phyloP scores from a whole-genome alignment of 2,329 filamentous ascomycete genomes.

The Orbilia javanica region DNA sequence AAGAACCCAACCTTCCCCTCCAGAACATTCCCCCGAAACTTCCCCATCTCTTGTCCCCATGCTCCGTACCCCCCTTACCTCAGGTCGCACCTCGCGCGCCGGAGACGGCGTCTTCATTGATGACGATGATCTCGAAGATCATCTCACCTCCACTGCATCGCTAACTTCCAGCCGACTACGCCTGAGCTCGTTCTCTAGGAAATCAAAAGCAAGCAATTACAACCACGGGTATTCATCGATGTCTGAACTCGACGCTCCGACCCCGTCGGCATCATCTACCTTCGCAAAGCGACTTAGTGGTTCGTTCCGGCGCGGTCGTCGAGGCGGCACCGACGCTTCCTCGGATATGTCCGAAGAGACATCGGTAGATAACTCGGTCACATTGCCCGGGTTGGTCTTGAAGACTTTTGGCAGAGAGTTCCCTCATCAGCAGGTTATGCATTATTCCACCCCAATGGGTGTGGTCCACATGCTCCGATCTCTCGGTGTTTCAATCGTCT shows the following conservation, averaged over 20 bases:
- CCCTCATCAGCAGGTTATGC: constrained; percentile 53
- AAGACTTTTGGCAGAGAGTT: constrained; percentile 55
- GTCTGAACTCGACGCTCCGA: constrained; percentile 44
- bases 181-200: constrained; percentile 54
- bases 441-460: constrained; percentile 50
- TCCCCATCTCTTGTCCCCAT: constrained; percentile 49
- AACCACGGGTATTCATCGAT: constrained; percentile 45
- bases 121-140: constrained; percentile 36
- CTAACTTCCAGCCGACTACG: constrained; percentile 55
- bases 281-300: constrained; percentile 38
- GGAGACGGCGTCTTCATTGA: constrained; percentile 26
- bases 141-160: constrained; percentile 50
- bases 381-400: constrained; percentile 39
- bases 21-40: constrained; percentile 53
- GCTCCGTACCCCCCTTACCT: constrained; percentile 46
- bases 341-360: constrained; percentile 45
- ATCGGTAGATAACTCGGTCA: constrained; percentile 50
- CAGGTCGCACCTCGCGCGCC: constrained; percentile 51
- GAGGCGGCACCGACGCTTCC: constrained; percentile 20
- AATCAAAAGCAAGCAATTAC: constrained; percentile 31
- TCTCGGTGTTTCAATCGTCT: constrained; percentile 47
- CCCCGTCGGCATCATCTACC: constrained; percentile 43
- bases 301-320: constrained; percentile 38
- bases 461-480: constrained; percentile 54
- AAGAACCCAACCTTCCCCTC: constrained; percentile 53